A percentile compares a stretch with the other conserved stretches of the same genome.
These are phyloP conservation scores for Polytolypa hystricis DNA, from an alignment of 2,329 filamentous ascomycete genomes.

Conservation along the genomic window DNA sequence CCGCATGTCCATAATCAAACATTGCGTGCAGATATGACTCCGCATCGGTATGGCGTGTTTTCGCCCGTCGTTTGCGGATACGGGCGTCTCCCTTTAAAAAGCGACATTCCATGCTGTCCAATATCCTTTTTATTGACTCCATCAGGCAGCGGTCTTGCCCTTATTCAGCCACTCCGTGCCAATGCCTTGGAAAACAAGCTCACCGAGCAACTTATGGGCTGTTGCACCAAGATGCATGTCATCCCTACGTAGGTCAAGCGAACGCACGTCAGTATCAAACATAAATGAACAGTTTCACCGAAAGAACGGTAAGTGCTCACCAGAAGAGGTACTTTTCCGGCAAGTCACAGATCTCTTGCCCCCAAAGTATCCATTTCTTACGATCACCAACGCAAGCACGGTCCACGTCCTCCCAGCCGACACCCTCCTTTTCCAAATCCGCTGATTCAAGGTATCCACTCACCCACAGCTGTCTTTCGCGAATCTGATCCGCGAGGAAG, in stretches of 20 bases:
- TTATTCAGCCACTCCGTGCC: slow-evolving; percentile 22
- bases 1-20: no score
- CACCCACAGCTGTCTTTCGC: slow-evolving; percentile 26
- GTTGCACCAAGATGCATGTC: slow-evolving; percentile 30
- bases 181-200: slow-evolving; percentile 28
- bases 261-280: not conserved
- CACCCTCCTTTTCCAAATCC: slow-evolving; percentile 23
- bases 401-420: slow-evolving; percentile 28
- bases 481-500: slow-evolving; percentile 29
- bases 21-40: no score
- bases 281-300: slow-evolving; percentile 1
- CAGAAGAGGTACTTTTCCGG: slow-evolving; percentile 32
- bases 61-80: slow-evolving; percentile 6
- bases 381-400: slow-evolving; percentile 23
- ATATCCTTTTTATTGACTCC: not conserved
- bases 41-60: no score
- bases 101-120: not conserved
- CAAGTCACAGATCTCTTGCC: slow-evolving; percentile 21
- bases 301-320: slow-evolving; percentile 17
- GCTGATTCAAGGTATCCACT: slow-evolving; percentile 25
- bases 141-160: not conserved
- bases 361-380: slow-evolving; percentile 18
- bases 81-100: not conserved
- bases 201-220: slow-evolving; percentile 28
- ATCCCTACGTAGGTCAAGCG: slow-evolving; percentile 22